These are phyloP conservation scores for Leccinum ponderosum DNA, from an alignment of 1,284 basidiomycete genomes.

Conservation along the genomic window DNA sequence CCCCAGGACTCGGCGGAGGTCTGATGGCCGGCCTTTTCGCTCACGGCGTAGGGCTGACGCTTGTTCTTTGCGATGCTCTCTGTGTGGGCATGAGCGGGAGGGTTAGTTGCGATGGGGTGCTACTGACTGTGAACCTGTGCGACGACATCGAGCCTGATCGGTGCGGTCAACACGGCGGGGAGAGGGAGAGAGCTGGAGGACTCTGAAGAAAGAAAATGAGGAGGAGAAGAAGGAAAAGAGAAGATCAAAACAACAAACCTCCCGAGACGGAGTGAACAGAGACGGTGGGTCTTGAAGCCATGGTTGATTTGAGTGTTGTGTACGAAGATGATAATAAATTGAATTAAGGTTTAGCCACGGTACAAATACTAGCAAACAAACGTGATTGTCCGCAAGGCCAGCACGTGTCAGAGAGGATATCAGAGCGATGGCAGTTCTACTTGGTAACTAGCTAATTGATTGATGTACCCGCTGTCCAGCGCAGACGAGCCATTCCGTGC, in stretches of 20 bases:
- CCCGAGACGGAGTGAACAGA: constrained; percentile 77
- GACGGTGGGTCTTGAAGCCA: constrained; percentile 91
- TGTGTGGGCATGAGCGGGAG: constrained; percentile 34
- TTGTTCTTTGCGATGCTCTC: constrained; percentile 99
- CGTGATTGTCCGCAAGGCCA: constrained; percentile 26
- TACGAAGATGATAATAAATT: background rate
- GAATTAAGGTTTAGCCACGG: constrained; percentile 29
- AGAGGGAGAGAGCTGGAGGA: constrained; percentile 89
- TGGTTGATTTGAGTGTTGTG: constrained; percentile 37
- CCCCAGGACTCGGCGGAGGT: constrained; percentile 99
- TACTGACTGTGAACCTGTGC: constrained; percentile 96
- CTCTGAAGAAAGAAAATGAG: constrained; percentile 47
- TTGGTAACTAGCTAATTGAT: too few relatives aligned
- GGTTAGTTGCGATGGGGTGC: background rate
- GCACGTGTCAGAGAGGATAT: constrained; percentile 35
- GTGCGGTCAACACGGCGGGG: constrained; percentile 96
- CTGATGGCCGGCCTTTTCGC: constrained; percentile 98
- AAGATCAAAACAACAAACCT: constrained; percentile 41
- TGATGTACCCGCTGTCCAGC: constrained; percentile 36
- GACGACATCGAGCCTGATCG: constrained; percentile 98
- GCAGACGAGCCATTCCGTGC: constrained; percentile 33
- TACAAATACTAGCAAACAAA: constrained; percentile 9
- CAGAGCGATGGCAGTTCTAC: constrained; percentile 13
- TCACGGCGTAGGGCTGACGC: constrained; percentile 96
- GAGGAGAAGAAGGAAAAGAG: background rate